A percentile compares a stretch with the other conserved stretches of the same genome.
Evolutionary conservation across 2,329 filamentous ascomycete genomes (phyloP).

Genomic region (Hymenoscyphus linearis): DNA sequence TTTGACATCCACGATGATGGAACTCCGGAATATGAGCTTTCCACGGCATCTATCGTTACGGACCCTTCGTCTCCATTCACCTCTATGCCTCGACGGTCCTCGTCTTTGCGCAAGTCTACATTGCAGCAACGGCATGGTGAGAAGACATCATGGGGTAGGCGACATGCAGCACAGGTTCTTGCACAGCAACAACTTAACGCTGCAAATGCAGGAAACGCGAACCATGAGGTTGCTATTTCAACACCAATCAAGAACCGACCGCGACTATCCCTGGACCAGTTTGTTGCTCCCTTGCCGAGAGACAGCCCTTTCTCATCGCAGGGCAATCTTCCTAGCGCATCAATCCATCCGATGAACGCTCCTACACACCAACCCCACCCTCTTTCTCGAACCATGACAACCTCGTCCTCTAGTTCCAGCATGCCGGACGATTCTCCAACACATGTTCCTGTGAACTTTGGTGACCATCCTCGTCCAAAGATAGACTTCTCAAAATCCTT

Average conservation of each 20-base stretch:
- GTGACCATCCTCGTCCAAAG: constrained; percentile 46
- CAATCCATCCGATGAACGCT: constrained; percentile 43
- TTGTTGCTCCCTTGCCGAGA: constrained; percentile 58
- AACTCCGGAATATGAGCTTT: constrained; percentile 50
- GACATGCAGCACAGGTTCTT: constrained; percentile 47
- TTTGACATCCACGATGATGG: constrained; percentile 50
- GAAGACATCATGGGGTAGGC: constrained; percentile 57
- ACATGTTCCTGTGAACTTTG: constrained; percentile 51
- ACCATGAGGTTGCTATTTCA: constrained; percentile 49
- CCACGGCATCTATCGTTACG: constrained; percentile 29
- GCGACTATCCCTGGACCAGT: constrained; percentile 74
- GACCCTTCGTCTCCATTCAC: constrained; percentile 29
- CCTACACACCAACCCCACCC: constrained; percentile 63
- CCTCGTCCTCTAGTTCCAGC: constrained; percentile 79
- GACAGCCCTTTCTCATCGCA: constrained; percentile 61
- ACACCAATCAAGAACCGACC: constrained; percentile 56
- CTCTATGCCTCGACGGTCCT: constrained; percentile 61
- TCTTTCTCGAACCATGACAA: constrained; percentile 78
- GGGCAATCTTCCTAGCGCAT: constrained; percentile 47
- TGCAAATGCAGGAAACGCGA: constrained; percentile 7
- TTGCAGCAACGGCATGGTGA: constrained; percentile 76
- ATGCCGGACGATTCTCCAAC: constrained; percentile 67
- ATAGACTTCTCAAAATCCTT: constrained; percentile 69
- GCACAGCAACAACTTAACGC: constrained; percentile 26
- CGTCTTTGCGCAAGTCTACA: constrained; percentile 79